Evolutionary conservation across 768 basidiomycete genomes (phyloP).

Genomic region (Xerocomus brunneocitrinus): DNA sequence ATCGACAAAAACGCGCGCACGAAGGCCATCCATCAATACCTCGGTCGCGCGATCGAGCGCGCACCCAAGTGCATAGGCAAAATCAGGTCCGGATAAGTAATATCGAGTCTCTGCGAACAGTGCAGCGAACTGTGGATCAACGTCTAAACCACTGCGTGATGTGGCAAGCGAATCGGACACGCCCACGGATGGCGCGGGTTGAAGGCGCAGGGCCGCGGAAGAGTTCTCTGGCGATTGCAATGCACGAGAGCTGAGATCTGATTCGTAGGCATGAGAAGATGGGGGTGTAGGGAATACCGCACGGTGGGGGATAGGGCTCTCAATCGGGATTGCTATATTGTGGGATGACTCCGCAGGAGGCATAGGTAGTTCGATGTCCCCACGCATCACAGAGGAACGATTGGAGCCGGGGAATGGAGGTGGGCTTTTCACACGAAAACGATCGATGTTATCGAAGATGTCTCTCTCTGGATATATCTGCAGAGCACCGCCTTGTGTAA

Average conservation of each 20-base stretch:
- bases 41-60: slow-evolving; percentile 67
- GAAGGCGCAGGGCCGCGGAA: slow-evolving; percentile 18
- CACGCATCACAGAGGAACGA: background rate
- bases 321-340: slow-evolving; percentile 17
- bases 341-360: background rate
- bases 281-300: slow-evolving; percentile 20
- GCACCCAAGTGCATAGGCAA: slow-evolving; percentile 63
- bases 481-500: slow-evolving; percentile 56
- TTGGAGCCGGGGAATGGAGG: background rate
- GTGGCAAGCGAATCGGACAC: background rate
- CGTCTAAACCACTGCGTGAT: slow-evolving; percentile 5
- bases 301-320: slow-evolving; percentile 9
- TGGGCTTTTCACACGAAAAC: background rate
- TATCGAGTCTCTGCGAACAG: slow-evolving; percentile 68
- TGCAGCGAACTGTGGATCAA: slow-evolving; percentile 43
- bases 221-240: slow-evolving; percentile 22
- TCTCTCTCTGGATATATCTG: slow-evolving; percentile 5
- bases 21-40: slow-evolving; percentile 59
- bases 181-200: background rate
- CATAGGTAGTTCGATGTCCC: background rate
- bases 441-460: background rate
- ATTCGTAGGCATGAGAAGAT: slow-evolving; percentile 15
- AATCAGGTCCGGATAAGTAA: slow-evolving; percentile 64
- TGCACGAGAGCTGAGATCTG: slow-evolving; percentile 22
- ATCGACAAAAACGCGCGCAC: slow-evolving; percentile 56